These are phyloP conservation scores for Stephania japonica DNA, from an alignment of 164 flowering plant species.

Conservation along the genomic window DNA sequence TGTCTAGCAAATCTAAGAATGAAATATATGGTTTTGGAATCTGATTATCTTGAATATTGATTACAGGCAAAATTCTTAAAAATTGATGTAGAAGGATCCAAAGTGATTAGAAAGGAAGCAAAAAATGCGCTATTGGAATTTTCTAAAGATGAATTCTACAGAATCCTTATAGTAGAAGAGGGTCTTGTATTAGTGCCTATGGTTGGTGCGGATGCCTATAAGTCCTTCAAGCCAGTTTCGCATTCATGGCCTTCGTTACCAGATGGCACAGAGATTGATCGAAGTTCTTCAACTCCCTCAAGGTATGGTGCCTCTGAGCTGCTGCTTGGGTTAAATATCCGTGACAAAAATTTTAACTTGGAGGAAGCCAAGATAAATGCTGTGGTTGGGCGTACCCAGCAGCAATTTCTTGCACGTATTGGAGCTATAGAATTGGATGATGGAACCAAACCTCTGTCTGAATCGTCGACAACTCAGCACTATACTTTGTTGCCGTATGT, in stretches of 20 bases:
- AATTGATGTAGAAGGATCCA: slow-evolving; percentile 37
- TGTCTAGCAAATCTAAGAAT: background rate
- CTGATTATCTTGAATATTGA: slow-evolving; percentile 12
- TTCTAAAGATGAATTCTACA: slow-evolving; percentile 62
- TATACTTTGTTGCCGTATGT: slow-evolving; percentile 65
- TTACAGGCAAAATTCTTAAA: slow-evolving; percentile 63
- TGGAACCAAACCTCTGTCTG: slow-evolving; percentile 25
- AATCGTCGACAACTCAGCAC: slow-evolving; percentile 18
- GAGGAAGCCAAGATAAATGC: slow-evolving; percentile 75
- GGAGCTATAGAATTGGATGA: slow-evolving; percentile 79
- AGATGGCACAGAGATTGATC: slow-evolving; percentile 70
- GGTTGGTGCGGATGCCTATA: slow-evolving; percentile 67
- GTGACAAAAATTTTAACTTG: slow-evolving; percentile 31
- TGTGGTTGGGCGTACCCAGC: slow-evolving; percentile 57
- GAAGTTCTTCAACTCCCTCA: slow-evolving; percentile 42
- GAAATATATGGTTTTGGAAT: background rate
- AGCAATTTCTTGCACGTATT: slow-evolving; percentile 81
- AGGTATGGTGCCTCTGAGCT: slow-evolving; percentile 77
- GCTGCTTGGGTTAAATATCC: slow-evolving; percentile 65
- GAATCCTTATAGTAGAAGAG: slow-evolving; percentile 75
- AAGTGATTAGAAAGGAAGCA: slow-evolving; percentile 56
- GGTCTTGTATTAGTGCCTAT: slow-evolving; percentile 75
- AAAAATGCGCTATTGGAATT: slow-evolving; percentile 65
- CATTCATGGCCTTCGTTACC: slow-evolving; percentile 85
- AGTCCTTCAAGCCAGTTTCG: slow-evolving; percentile 49